Base-by-base conservation (phyloP, 1,139 yeast genomes). In the Yamadazyma siamensis region DNA sequence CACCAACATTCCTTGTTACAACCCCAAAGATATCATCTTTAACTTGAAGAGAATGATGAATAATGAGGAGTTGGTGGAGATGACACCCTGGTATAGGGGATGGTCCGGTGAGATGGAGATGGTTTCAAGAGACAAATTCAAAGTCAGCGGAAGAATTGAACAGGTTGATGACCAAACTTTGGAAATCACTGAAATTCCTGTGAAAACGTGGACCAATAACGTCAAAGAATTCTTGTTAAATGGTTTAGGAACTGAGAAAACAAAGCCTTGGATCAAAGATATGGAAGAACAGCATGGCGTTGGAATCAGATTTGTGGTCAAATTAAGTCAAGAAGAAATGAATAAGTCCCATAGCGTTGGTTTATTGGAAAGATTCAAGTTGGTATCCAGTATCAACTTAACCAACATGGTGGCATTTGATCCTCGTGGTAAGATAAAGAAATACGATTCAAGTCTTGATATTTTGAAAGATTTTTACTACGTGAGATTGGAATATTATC, bases 331-430 rank as follows among this genome's bases (percentile, higher is more conserved):
- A 31, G 91, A 80, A 31, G 96, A 91, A 52, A 89, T 94, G 97
- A 72, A 65, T 21, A 85, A 85, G 46, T 74, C 95, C 1, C 65
- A 73, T 38, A 66, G 68, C 32, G 73, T 81, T 17, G 98, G 98
- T 0, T 68, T 87, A 31, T 72, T 84, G 44, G 94, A 85, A 51
- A 71, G 89, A 51, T 94, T 94, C 63, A 88, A 84, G 54, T 69
- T 94, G 34, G 65, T 77, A 9, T 69, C 88, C 1, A 65, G 82
- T 8, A 63, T 91, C 25, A 80, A 75, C 54, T 66, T 86, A 44
- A 74, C 80, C 31, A 94, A 94, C 54, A 88, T 94, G 96, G 96
- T 91, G 36, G 94, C 96, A 0, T 94, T 94, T 60, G 97, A 91
- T 59, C 77, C 95, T n/a, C 73, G 75, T 37, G 95, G 96, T 23